Evolutionary conservation across 2,329 filamentous ascomycete genomes (phyloP).

Genomic region (Pseudocercospora eumusae): DNA sequence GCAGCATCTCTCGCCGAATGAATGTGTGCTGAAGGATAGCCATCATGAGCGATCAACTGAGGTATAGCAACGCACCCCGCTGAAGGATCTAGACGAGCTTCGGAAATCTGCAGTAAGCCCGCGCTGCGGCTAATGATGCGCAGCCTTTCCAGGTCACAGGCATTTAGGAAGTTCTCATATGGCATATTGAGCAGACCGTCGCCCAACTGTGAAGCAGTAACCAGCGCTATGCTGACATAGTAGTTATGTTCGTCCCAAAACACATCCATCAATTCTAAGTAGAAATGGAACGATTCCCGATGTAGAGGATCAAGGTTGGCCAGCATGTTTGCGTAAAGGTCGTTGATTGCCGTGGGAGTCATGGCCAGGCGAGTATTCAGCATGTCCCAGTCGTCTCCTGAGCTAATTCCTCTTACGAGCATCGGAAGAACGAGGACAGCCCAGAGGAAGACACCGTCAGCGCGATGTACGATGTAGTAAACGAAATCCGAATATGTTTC

Average conservation of each 20-base stretch:
- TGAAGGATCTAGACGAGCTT: too few species aligned
- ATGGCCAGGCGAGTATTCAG: neutral
- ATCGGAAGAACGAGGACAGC: conserved; percentile 15
- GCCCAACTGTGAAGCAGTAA: neutral
- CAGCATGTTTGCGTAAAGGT: conserved; percentile 3
- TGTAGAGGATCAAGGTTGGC: conserved; percentile 2
- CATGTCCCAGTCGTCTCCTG: conserved; percentile 12
- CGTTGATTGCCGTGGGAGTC: conserved; percentile 2
- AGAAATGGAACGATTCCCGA: neutral
- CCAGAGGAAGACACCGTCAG: conserved; percentile 24
- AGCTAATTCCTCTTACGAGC: conserved; percentile 6
- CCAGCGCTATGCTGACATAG: neutral
- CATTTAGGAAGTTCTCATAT: neutral
- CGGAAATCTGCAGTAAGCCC: neutral
- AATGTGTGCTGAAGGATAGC: neutral
- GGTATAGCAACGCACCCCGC: neutral
- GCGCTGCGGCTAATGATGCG: neutral
- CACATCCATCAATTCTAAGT: neutral
- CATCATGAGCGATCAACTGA: neutral
- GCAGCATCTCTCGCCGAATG: neutral
- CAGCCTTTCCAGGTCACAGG: neutral
- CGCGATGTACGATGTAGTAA: conserved; percentile 10
- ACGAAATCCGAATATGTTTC: neutral
- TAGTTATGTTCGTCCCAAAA: neutral
- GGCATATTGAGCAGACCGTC: neutral